Conservation (phyloP, 306 rosid species). For the Trichosanthes cucumerina region DNA sequence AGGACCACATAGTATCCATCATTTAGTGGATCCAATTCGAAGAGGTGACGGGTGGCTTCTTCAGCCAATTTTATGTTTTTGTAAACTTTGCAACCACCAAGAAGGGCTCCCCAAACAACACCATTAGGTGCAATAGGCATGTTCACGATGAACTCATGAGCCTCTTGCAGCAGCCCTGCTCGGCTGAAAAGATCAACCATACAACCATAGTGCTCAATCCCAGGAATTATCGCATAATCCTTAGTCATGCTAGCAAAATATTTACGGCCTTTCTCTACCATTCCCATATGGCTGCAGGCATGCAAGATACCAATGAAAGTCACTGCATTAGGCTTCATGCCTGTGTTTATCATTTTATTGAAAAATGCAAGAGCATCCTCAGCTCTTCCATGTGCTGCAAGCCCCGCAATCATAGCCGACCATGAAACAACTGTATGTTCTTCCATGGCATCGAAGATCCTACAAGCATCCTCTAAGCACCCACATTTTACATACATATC, state of each 20-base stretch:
- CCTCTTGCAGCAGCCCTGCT: conserved; percentile 44
- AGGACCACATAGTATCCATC: conserved; percentile 35
- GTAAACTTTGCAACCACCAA: conserved; percentile 47
- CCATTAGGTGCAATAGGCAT: conserved; percentile 46
- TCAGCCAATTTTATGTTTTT: conserved; percentile 37
- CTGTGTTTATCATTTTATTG: conserved; percentile 24
- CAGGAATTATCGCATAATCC: conserved; percentile 34
- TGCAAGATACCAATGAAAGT: conserved; percentile 42
- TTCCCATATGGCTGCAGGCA: conserved; percentile 54
- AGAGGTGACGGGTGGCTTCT: conserved; percentile 33
- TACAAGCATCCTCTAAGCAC: conserved; percentile 34
- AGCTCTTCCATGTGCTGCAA: conserved; percentile 41
- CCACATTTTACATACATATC: conserved; percentile 55
- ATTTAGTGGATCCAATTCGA: conserved; percentile 34
- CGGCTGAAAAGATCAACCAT: conserved; percentile 46
- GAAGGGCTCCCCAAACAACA: conserved; percentile 44
- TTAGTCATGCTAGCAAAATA: conserved; percentile 32
- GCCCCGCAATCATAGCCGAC: conserved; percentile 48
- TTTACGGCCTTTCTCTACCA: conserved; percentile 35
- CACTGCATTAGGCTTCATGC: conserved; percentile 36
- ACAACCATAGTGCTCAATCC: conserved; percentile 47
- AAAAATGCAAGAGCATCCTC: conserved; percentile 35
- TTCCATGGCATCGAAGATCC: conserved; percentile 24
- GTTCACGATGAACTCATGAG: conserved; percentile 31
- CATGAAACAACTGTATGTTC: conserved; percentile 39